Conservation (phyloP, 495 filamentous ascomycete genomes). For the Neurospora sp. region DNA sequence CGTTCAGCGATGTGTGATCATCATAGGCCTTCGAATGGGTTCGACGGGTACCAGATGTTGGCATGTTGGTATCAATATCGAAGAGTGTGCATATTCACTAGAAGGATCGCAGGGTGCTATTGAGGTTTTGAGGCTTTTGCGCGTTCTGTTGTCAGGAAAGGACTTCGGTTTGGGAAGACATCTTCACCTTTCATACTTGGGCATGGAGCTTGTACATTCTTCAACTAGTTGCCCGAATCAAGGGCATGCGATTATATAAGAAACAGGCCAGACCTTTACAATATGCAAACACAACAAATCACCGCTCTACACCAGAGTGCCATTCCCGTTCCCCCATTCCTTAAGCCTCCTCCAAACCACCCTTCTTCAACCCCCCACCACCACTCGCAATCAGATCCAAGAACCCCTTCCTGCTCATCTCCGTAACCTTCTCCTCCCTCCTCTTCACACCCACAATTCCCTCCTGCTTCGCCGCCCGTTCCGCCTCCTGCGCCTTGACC, state of each 20-base stretch:
- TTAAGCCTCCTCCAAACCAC: constrained; percentile 41
- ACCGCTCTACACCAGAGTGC: neutral
- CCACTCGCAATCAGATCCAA: constrained; percentile 76
- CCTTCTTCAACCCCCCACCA: constrained; percentile 42
- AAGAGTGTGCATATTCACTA: neutral
- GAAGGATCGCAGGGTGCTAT: neutral
- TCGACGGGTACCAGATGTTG: neutral
- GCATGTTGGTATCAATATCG: neutral
- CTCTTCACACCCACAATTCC: constrained; percentile 64
- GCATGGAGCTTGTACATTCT: neutral
- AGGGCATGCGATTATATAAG: neutral
- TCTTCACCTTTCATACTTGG: neutral
- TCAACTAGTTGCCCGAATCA: neutral
- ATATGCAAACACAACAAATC: neutral
- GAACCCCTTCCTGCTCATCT: constrained; percentile 96
- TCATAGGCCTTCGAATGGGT: no score
- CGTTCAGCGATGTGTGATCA: neutral
- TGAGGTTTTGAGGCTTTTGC: neutral
- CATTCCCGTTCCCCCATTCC: neutral
- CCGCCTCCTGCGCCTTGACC: constrained; percentile 69
- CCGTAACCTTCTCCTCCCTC: constrained; percentile 74
- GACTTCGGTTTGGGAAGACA: neutral
- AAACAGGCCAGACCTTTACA: neutral
- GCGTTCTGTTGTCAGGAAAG: neutral
- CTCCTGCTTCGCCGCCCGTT: constrained; percentile 53